phyloP scores from a whole-genome alignment of 2,329 filamentous ascomycete genomes.

The Tolypocladium tundrense region DNA sequence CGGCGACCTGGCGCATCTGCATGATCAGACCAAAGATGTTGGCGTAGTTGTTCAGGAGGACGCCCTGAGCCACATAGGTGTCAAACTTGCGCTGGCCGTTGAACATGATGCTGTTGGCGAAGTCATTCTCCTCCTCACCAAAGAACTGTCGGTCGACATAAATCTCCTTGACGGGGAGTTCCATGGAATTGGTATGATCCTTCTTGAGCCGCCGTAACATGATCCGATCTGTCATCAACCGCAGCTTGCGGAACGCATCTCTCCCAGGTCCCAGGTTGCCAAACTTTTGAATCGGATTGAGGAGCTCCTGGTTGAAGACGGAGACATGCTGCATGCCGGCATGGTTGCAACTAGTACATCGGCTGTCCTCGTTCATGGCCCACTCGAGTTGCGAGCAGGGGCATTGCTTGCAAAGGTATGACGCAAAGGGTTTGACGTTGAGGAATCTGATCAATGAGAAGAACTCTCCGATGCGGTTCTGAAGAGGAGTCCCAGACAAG shows the following conservation, averaged over 20 bases:
- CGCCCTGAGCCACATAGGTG: slow-evolving; percentile 88
- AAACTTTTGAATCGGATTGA: slow-evolving; percentile 67
- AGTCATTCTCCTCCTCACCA: slow-evolving; percentile 89
- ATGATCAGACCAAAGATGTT: slow-evolving; percentile 99
- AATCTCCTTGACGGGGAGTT: slow-evolving; percentile 89
- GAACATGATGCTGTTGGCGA: slow-evolving; percentile 91
- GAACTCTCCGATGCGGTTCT: slow-evolving; percentile 95
- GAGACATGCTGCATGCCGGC: slow-evolving; percentile 33
- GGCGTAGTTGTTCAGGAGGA: slow-evolving; percentile 94
- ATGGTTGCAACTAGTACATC: slow-evolving; percentile 54
- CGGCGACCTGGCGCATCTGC: slow-evolving; percentile 97
- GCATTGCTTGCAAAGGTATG: slow-evolving; percentile 88
- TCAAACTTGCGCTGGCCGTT: slow-evolving; percentile 84
- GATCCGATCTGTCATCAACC: slow-evolving; percentile 80
- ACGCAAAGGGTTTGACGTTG: slow-evolving; percentile 78
- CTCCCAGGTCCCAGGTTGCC: slow-evolving; percentile 53
- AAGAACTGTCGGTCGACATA: slow-evolving; percentile 93
- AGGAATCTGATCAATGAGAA: slow-evolving; percentile 91
- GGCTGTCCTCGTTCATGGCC: slow-evolving; percentile 61
- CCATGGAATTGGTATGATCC: slow-evolving; percentile 90
- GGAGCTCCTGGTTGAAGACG: slow-evolving; percentile 87
- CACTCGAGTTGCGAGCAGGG: slow-evolving; percentile 74
- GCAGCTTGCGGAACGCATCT: slow-evolving; percentile 69
- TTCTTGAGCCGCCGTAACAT: slow-evolving; percentile 94
- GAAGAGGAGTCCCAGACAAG: slow-evolving; percentile 84